A percentile compares a stretch with the other conserved stretches of the same genome.
These are phyloP conservation scores for Bipolaris cookei DNA, from an alignment of 2,329 filamentous ascomycete genomes.

Conservation along the genomic window DNA sequence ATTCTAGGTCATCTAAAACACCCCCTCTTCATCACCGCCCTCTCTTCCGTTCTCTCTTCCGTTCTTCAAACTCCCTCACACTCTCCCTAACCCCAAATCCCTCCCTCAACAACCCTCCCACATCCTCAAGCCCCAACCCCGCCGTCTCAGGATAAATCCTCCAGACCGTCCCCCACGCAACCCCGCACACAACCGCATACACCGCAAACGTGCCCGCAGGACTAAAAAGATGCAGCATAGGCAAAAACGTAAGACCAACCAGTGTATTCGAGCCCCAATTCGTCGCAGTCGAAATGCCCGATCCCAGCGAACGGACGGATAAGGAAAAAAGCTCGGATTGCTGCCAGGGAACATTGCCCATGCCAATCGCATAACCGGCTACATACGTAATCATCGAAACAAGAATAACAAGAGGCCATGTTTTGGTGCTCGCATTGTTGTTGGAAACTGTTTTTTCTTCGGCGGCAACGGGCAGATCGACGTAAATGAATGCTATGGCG, in stretches of 20 bases:
- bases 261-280: slow-evolving; percentile 90
- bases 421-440: neutral
- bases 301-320: slow-evolving; percentile 73
- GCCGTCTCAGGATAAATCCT: slow-evolving; percentile 85
- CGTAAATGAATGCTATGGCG: slow-evolving; percentile 72
- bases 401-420: slow-evolving; percentile 63
- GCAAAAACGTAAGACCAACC: slow-evolving; percentile 84
- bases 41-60: slow-evolving; percentile 9
- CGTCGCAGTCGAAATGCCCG: slow-evolving; percentile 75
- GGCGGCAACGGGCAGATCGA: slow-evolving; percentile 55
- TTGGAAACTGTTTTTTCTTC: slow-evolving; percentile 23
- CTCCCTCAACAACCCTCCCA: slow-evolving; percentile 71
- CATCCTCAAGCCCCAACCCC: slow-evolving; percentile 81
- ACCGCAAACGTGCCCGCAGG: slow-evolving; percentile 78
- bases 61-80: slow-evolving; percentile 25
- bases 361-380: slow-evolving; percentile 80
- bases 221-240: slow-evolving; percentile 78
- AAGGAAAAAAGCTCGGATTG: slow-evolving; percentile 89
- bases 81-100: slow-evolving; percentile 68
- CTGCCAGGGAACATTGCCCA: slow-evolving; percentile 96
- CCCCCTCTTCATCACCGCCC: neutral
- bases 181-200: slow-evolving; percentile 75
- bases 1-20: neutral
- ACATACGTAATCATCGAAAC: slow-evolving; percentile 82
- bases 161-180: slow-evolving; percentile 73